These are phyloP conservation scores for Rhodotorula sp. DNA, from an alignment of 1,284 basidiomycete species.

Conservation along the genomic window DNA sequence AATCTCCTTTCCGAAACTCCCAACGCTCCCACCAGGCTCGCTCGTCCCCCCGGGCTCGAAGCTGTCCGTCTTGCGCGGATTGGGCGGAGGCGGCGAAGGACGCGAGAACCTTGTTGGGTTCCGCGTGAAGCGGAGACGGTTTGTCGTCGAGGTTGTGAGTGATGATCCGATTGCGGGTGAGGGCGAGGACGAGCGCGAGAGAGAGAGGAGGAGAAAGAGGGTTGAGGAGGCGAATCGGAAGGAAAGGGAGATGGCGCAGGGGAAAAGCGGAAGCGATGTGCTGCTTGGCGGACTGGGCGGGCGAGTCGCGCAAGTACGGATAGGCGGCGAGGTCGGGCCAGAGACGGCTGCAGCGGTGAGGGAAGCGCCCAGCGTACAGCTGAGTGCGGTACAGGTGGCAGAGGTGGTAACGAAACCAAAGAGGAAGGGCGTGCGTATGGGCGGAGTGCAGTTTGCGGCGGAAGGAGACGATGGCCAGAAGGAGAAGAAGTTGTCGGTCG, in stretches of 20 bases:
- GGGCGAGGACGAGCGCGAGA: constrained; percentile 38
- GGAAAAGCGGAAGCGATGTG: constrained; percentile 37
- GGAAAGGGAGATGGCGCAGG: constrained; percentile 37
- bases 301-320: constrained; percentile 18
- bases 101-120: constrained; percentile 89
- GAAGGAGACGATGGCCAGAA: constrained; percentile 4
- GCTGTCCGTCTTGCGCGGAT: constrained; percentile 60
- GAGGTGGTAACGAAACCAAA: neutral
- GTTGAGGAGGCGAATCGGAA: constrained; percentile 30
- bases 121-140: constrained; percentile 79
- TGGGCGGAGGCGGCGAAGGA: constrained; percentile 60
- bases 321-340: constrained; percentile 26
- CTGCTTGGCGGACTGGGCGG: constrained; percentile 27
- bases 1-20: constrained; percentile 69
- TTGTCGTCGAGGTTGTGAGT: constrained; percentile 89
- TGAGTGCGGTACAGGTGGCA: neutral
- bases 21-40: constrained; percentile 55
- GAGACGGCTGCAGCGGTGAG: neutral
- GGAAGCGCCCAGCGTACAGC: too few relatives aligned
- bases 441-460: constrained; percentile 10
- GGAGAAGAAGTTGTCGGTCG: constrained; percentile 17
- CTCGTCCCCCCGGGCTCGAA: constrained; percentile 70
- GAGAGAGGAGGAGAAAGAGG: constrained; percentile 36
- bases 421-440: constrained; percentile 21
- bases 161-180: constrained; percentile 64